Conservation (phyloP, 306 rosid genomes). For the Fragaria nilgerrensis region DNA sequence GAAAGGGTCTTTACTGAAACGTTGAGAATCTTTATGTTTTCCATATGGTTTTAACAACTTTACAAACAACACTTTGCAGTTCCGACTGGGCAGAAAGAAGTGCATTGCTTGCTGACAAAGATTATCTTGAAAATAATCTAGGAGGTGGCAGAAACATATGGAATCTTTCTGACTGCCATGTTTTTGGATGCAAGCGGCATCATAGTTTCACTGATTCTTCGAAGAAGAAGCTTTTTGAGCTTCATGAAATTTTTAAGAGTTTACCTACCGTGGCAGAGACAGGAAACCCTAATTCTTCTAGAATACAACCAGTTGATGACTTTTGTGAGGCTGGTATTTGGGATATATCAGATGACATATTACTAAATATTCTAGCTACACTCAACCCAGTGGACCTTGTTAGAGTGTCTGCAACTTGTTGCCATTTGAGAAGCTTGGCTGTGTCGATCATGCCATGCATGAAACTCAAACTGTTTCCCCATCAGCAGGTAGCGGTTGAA, state of each 20-base stretch:
- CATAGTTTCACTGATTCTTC: constrained; percentile 39
- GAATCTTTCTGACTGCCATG: constrained; percentile 86
- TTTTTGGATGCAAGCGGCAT: constrained; percentile 80
- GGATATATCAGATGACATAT: constrained; percentile 77
- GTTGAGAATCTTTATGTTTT: neutral
- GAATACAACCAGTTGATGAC: constrained; percentile 51
- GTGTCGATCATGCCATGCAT: constrained; percentile 79
- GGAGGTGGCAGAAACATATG: constrained; percentile 48
- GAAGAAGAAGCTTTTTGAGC: constrained; percentile 66
- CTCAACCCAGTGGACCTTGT: constrained; percentile 65
- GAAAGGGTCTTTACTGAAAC: neutral
- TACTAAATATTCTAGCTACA: constrained; percentile 51
- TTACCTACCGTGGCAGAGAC: constrained; percentile 58
- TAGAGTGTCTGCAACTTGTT: constrained; percentile 76
- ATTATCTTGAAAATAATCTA: constrained; percentile 30
- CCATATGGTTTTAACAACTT: constrained; percentile 2
- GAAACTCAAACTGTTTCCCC: constrained; percentile 84
- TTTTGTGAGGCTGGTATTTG: constrained; percentile 54
- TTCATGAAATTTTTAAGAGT: constrained; percentile 81
- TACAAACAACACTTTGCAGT: constrained; percentile 43
- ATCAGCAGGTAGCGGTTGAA: constrained; percentile 84
- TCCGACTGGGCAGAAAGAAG: constrained; percentile 71
- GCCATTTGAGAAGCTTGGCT: constrained; percentile 66
- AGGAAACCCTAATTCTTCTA: constrained; percentile 32
- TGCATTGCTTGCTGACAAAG: constrained; percentile 48